Percentiles rank a stretch among this genome's conserved stretches.
Evolutionary conservation across 352 stramenopile species (phyloP).

Genomic region (Phytophthora multivora): DNA sequence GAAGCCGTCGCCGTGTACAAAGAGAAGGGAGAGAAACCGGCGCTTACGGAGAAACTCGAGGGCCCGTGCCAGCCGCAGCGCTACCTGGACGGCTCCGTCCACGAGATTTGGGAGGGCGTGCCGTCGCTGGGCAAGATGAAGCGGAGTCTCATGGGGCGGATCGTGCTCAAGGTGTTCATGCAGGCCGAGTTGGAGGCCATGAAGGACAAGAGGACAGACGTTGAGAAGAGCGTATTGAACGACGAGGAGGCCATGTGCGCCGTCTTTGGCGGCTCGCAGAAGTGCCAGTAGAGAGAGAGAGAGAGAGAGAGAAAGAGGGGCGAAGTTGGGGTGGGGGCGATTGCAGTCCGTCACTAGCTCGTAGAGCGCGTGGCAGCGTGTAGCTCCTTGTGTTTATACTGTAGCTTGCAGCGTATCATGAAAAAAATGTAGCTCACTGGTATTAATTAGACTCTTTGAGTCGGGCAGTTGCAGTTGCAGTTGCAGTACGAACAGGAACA

Average conservation of each 20-base stretch:
- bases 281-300: slow-evolving; percentile 21
- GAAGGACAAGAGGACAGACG: slow-evolving; percentile 36
- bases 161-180: slow-evolving; percentile 39
- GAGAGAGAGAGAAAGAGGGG: not conserved
- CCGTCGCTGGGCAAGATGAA: slow-evolving; percentile 31
- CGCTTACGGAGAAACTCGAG: slow-evolving; percentile 28
- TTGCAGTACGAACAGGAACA: too few relatives aligned
- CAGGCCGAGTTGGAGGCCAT: slow-evolving; percentile 33
- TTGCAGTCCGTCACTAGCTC: slow-evolving; percentile 4
- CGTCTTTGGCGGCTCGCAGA: slow-evolving; percentile 31
- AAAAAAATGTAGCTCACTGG: slow-evolving; percentile 28
- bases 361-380: slow-evolving; percentile 1
- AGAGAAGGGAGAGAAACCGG: slow-evolving; percentile 21
- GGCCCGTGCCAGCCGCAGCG: slow-evolving; percentile 39
- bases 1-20: slow-evolving; percentile 36
- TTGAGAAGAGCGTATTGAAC: slow-evolving; percentile 30
- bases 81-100: slow-evolving; percentile 27
- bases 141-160: slow-evolving; percentile 27
- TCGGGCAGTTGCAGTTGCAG: too few relatives aligned
- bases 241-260: slow-evolving; percentile 36
- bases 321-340: slow-evolving; percentile 1
- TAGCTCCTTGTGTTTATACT: slow-evolving; percentile 27
- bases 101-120: slow-evolving; percentile 29
- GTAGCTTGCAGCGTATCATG: slow-evolving; percentile 22
- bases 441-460: slow-evolving; percentile 36